Conservation (phyloP, 768 basidiomycete genomes). For the Pluteus cervinus region DNA sequence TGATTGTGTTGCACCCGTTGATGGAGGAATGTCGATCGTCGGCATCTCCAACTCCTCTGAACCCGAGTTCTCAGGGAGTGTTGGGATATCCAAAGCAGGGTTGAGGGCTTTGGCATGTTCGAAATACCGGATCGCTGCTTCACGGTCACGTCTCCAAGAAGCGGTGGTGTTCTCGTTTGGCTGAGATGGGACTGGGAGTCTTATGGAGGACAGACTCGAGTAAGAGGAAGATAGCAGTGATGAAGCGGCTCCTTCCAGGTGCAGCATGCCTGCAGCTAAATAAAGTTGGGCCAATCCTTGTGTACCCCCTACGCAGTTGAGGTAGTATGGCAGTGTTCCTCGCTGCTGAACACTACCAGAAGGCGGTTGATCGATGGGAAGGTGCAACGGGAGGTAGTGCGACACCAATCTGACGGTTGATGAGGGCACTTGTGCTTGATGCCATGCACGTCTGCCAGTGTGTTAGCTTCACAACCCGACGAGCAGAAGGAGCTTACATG, state of each 20-base stretch:
- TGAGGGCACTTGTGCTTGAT: constrained; percentile 66
- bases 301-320: constrained; percentile 62
- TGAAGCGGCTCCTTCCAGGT: constrained; percentile 76
- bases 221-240: constrained; percentile 68
- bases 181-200: constrained; percentile 50
- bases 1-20: constrained; percentile 29
- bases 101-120: constrained; percentile 58
- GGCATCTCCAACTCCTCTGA: constrained; percentile 60
- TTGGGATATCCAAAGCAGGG: constrained; percentile 63
- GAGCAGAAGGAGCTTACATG: constrained; percentile 40
- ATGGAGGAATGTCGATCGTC: constrained; percentile 45
- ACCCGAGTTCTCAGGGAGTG: constrained; percentile 44
- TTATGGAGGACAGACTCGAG: constrained; percentile 72
- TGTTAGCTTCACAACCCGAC: background rate
- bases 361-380: constrained; percentile 29
- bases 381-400: constrained; percentile 54
- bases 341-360: no score
- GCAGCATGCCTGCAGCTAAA: constrained; percentile 70
- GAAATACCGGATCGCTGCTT: constrained; percentile 65
- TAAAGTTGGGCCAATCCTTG: constrained; percentile 68
- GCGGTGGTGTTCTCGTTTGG: constrained; percentile 54
- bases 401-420: constrained; percentile 74
- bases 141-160: constrained; percentile 71
- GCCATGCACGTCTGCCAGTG: constrained; percentile 67
- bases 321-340: constrained; percentile 55